Conservation (phyloP, 306 rosid species). For the Sesbania bispinosa region DNA sequence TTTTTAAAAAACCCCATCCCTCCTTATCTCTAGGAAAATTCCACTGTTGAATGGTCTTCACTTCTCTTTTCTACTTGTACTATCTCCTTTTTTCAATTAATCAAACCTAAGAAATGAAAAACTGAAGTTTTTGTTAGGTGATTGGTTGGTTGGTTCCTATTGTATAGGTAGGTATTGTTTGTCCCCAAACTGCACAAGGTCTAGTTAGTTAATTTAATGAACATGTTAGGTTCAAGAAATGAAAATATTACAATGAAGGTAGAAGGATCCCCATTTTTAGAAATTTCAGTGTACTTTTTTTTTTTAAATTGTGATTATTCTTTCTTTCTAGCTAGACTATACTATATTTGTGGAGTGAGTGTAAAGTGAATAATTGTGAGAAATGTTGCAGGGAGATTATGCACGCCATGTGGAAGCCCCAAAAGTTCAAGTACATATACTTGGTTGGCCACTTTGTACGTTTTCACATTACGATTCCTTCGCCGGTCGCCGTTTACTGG, state of each 20-base stretch:
- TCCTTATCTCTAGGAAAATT: conserved; percentile 9
- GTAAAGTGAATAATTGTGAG: conserved; percentile 10
- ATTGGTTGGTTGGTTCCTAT: not conserved
- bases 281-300: not conserved
- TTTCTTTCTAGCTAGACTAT: not conserved
- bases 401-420: conserved; percentile 99
- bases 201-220: not conserved
- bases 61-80: not conserved
- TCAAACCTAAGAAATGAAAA: not conserved
- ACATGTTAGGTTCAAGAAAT: not conserved
- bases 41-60: not conserved
- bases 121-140: not conserved
- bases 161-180: not conserved
- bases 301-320: not conserved
- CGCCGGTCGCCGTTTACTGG: conserved; percentile 85
- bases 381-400: conserved; percentile 69
- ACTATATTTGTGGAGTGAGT: not conserved
- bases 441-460: conserved; percentile 82
- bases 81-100: not conserved
- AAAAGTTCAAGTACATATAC: conserved; percentile 85
- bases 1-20: no score
- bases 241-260: not conserved
- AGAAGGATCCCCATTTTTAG: not conserved
- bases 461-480: conserved; percentile 82
- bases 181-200: not conserved